Evolutionary conservation across 106 monocot species (phyloP), one percentile per base, ranked within the genome.

Genomic region (Dendrobium nobile): DNA sequence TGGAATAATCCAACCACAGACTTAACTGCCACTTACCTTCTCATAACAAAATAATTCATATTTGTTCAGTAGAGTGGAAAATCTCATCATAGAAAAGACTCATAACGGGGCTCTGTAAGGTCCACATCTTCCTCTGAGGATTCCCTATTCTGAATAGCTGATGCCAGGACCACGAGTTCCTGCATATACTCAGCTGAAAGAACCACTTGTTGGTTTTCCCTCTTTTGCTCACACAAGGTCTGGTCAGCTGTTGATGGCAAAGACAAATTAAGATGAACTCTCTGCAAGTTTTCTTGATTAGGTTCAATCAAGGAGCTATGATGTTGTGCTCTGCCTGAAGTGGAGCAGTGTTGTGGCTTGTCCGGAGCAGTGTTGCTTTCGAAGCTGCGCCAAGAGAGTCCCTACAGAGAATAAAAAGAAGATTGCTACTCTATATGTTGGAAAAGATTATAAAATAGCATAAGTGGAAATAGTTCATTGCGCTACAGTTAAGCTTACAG

Each of bases 101-200:
- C 93, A 54, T 91, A 85, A 19, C 93, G 87, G 24, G 91, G 93
- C 31, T 91, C 93, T 0, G 78, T 87, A 7, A 93, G 79, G 58
- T 91, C 91, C 75, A 93, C 91, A 0, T 24, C 72, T 80, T 93
- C 91, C 28, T 90, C 91, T 7, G 85, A 79, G 56, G 82, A 56
- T 6, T 79, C 40, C 80, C 74, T 80, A 42, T 82, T 79, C 17
- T 19, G 70, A 26, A 48, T 37, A 78, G 59, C 75, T 56, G 86
- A 80, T 10, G 82, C 81, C 42, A 82, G 37, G 16, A 80, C 47
- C 15, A 80, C 75, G 22, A 86, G 72, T 40, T 77, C 81, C 64
- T 89, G 81, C 85, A 87, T 84, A 54, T 85, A 72, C 37, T 78
- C 88, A 18, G 80, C 58, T 2, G 87, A 86, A n/a, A 87, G n/a